Base-by-base conservation (phyloP, 352 stramenopile genomes). In the Pythium insidiosum region DNA sequence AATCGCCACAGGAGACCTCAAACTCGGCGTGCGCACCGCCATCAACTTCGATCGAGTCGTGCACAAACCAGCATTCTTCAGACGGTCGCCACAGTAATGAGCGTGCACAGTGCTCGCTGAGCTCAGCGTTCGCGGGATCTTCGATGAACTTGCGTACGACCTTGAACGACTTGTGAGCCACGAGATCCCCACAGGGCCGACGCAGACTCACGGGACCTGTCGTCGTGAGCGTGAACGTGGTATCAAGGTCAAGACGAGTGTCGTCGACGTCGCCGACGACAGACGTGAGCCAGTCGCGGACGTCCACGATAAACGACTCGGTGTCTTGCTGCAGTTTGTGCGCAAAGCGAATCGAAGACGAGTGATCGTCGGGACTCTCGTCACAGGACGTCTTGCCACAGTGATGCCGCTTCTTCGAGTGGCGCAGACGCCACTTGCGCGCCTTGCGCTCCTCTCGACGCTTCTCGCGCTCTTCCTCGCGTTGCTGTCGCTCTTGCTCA, bases 11-110 rank as follows among this genome's bases (percentile, higher is more conserved):
- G 5, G 39, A 46, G 6, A 51, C 49, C 13, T 46, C 47, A 21
- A 67, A 63, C 40, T 63, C 54, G 13, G 43, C 58, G 21, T 67
- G 53, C 12, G 53, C 48, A n/a, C 53, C 54, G 16, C 58, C 58
- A 13, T 67, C 54, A 29, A 67, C 58, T 44, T 61, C 53, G 19
- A 63, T 39, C 9, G 58, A 43, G 30, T 59, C 52, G 20, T 53
- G 47, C 18, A 41, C 33, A 3, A 43, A 28, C 20, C 63, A 10
- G n/a, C 53, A 67, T 16, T 37, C 42, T 7, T 38, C 41, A 6
- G 58, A 61, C 19, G 58, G 53, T 20, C 51, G 58, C 58, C 58
- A 67, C 33, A 56, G 31, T 16, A 63, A 52, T 15, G 46, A 45
- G 4, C 54, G 29, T 0, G 43, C 41, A 3, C 38, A 19, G n/a